These are phyloP conservation scores for Anthoceros angustus DNA, from an alignment of 225 moss, liverwort and hornwort species.

Conservation along the genomic window DNA sequence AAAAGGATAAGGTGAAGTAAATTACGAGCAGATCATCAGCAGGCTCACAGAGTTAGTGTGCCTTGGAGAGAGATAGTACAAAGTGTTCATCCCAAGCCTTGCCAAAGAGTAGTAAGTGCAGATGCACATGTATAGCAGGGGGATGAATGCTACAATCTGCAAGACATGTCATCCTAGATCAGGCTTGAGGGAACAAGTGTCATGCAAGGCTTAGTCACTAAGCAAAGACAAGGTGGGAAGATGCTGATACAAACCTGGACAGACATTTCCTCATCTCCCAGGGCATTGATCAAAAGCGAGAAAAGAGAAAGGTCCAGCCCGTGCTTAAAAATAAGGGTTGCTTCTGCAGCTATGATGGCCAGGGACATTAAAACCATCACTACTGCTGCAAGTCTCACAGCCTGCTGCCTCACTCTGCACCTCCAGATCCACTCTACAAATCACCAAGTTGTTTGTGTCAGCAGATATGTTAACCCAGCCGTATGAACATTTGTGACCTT, in stretches of 20 bases:
- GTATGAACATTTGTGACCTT: background rate
- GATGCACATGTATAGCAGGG: constrained; percentile 91
- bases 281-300: constrained; percentile 59
- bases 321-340: constrained; percentile 50
- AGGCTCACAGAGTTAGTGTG: constrained; percentile 99
- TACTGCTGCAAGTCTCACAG: constrained; percentile 54
- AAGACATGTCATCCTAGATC: background rate
- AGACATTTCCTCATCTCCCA: constrained; percentile 59
- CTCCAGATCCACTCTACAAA: constrained; percentile 90
- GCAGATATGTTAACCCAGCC: background rate
- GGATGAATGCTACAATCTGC: constrained; percentile 91
- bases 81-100: constrained; percentile 95
- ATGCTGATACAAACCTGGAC: constrained; percentile 44
- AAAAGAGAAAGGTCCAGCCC: constrained; percentile 64
- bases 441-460: background rate
- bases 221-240: background rate
- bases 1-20: background rate
- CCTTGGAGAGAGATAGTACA: constrained; percentile 84
- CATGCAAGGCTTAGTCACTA: background rate
- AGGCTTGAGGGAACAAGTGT: background rate
- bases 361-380: constrained; percentile 65
- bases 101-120: constrained; percentile 96
- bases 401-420: constrained; percentile 64
- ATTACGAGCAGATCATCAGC: constrained; percentile 99
- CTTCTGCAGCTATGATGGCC: constrained; percentile 93